Conservation (phyloP, 352 stramenopile genomes). For the Phytophthora brassicae region DNA sequence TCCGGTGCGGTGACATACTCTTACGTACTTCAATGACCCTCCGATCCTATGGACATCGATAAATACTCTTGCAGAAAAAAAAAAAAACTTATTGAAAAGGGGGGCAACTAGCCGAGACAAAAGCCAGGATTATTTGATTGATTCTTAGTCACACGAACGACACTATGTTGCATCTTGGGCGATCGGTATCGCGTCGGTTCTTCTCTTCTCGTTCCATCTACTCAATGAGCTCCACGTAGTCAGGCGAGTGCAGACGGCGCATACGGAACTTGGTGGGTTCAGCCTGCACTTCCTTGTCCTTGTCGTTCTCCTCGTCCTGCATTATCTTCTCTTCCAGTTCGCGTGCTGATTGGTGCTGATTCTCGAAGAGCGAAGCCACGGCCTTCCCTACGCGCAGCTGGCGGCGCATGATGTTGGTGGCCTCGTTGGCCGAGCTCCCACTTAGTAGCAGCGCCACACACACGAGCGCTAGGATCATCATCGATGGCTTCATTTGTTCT, state of each 20-base stretch:
- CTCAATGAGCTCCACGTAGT: constrained; percentile 33
- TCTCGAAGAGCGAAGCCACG: constrained; percentile 34
- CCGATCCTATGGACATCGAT: too few species aligned
- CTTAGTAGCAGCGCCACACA: constrained; percentile 10
- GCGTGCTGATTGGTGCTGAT: constrained; percentile 30
- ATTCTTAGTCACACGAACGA: constrained; percentile 20
- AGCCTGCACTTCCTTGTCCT: constrained; percentile 25
- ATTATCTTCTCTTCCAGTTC: constrained; percentile 29
- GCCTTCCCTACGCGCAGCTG: constrained; percentile 33
- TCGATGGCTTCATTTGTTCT: constrained; percentile 28
- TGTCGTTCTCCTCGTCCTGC: constrained; percentile 30
- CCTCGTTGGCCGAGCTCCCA: constrained; percentile 20
- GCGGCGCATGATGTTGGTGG: constrained; percentile 29
- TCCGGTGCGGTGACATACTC: too few species aligned
- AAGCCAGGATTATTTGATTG: constrained; percentile 7
- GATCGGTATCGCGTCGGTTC: too few species aligned
- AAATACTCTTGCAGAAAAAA: too few species aligned
- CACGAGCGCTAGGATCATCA: constrained; percentile 20
- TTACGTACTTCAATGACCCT: too few species aligned
- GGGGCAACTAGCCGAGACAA: background rate
- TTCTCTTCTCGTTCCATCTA: background rate
- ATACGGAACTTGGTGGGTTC: constrained; percentile 31
- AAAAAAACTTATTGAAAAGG: background rate
- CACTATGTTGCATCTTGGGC: constrained; percentile 15
- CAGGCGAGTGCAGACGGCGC: constrained; percentile 21